Conservation (phyloP, 176 grass and related monocot genomes). For the Hordeum vulgare region DNA sequence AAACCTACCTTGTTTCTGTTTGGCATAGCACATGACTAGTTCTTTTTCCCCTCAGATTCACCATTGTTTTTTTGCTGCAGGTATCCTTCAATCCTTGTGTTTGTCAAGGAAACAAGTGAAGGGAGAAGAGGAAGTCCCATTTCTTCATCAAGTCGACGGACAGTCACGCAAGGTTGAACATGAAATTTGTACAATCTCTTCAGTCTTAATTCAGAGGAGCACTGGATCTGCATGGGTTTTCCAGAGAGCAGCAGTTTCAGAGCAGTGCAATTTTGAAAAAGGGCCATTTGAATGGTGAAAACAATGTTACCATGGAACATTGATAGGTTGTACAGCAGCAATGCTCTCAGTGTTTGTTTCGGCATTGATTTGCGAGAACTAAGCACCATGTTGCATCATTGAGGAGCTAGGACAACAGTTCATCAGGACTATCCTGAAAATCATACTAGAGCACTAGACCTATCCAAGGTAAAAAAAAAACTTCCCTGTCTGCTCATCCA, state of each 20-base stretch:
- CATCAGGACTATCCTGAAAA: too few relatives aligned
- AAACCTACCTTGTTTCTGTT: not conserved
- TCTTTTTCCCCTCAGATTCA: not conserved
- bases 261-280: not conserved
- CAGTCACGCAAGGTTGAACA: not conserved
- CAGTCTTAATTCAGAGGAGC: not conserved
- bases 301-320: too few relatives aligned
- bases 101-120: not conserved
- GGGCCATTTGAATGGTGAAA: not conserved
- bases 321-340: too few relatives aligned
- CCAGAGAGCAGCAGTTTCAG: not conserved
- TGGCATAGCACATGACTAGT: not conserved
- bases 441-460: too few relatives aligned
- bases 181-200: not conserved
- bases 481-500: too few relatives aligned
- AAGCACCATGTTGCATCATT: too few relatives aligned
- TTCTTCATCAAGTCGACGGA: not conserved
- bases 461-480: too few relatives aligned
- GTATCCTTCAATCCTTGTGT: too few relatives aligned
- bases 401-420: too few relatives aligned
- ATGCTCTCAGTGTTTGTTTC: too few relatives aligned
- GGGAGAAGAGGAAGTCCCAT: not conserved
- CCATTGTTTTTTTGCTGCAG: not conserved
- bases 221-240: not conserved
- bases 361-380: too few relatives aligned